Conservation (phyloP, 768 basidiomycete species). For the Candolleomyces aberdarensis region DNA sequence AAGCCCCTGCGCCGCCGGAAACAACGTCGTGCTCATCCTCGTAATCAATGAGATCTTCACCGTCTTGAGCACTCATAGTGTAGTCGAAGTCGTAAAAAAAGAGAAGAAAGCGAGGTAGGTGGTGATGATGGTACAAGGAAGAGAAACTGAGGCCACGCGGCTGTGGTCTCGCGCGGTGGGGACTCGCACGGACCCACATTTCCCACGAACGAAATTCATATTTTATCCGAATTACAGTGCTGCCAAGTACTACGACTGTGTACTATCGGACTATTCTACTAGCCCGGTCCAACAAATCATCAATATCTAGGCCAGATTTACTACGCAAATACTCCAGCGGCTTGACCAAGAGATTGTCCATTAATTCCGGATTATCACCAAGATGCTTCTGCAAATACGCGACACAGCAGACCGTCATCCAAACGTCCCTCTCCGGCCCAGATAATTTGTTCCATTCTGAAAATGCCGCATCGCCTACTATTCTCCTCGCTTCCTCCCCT, state of each 20-base stretch:
- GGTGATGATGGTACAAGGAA: constrained; percentile 17
- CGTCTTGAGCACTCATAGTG: constrained; percentile 77
- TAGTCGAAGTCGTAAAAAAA: constrained; percentile 18
- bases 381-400: constrained; percentile 34
- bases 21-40: constrained; percentile 86
- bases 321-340: constrained; percentile 34
- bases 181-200: constrained; percentile 35
- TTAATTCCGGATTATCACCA: constrained; percentile 33
- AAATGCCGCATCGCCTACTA: constrained; percentile 36
- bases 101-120: constrained; percentile 21
- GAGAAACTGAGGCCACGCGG: constrained; percentile 12
- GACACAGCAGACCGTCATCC: constrained; percentile 47
- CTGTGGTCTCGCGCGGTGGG: constrained; percentile 20
- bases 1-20: constrained; percentile 49
- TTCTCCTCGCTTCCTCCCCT: constrained; percentile 22
- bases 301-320: constrained; percentile 9
- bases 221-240: not conserved
- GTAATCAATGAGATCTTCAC: constrained; percentile 92
- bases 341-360: constrained; percentile 41
- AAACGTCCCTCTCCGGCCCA: constrained; percentile 32
- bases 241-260: not conserved
- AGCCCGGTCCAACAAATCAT: constrained; percentile 17
- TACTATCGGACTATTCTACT: not conserved
- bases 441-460: constrained; percentile 23
- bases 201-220: not conserved